These are phyloP conservation scores for Circinella minor DNA, from an alignment of 371 early-diverging fungal genomes.

Conservation along the genomic window DNA sequence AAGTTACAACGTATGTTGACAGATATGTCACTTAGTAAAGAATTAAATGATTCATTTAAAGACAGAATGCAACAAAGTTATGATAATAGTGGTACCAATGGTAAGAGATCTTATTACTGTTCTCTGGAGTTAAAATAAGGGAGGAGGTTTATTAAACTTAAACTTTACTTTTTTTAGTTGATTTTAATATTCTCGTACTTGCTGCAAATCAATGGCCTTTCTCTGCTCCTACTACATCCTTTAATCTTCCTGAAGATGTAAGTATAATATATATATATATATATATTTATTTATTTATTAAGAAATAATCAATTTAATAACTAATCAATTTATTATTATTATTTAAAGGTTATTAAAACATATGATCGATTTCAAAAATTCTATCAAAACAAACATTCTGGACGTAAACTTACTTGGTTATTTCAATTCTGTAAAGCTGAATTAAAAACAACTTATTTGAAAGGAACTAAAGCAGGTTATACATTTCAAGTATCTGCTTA, in stretches of 20 bases:
- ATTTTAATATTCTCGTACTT: constrained; percentile 87
- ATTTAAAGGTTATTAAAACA: constrained; percentile 65
- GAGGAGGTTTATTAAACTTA: not conserved
- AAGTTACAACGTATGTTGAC: constrained; percentile 91
- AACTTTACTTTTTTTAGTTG: constrained; percentile 43
- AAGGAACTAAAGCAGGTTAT: constrained; percentile 70
- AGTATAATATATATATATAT: not conserved
- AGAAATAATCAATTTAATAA: not conserved
- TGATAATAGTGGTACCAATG: constrained; percentile 43
- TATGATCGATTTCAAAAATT: constrained; percentile 84
- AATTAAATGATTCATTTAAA: constrained; percentile 71
- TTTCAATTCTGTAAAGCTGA: constrained; percentile 91
- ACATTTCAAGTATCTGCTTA: constrained; percentile 84
- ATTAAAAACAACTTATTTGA: constrained; percentile 81
- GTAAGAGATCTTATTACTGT: constrained; percentile 23
- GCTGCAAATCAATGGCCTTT: constrained; percentile 94
- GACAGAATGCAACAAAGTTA: constrained; percentile 47
- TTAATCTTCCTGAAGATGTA: constrained; percentile 86
- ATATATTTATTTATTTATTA: not conserved
- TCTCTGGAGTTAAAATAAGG: not conserved
- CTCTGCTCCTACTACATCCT: constrained; percentile 72
- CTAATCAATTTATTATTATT: too few relatives aligned
- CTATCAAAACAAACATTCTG: constrained; percentile 82
- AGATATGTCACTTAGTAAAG: constrained; percentile 81
- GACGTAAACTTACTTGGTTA: constrained; percentile 91